These are phyloP conservation scores for Boletus reticuloceps DNA, from an alignment of 768 basidiomycete species.

Conservation along the genomic window DNA sequence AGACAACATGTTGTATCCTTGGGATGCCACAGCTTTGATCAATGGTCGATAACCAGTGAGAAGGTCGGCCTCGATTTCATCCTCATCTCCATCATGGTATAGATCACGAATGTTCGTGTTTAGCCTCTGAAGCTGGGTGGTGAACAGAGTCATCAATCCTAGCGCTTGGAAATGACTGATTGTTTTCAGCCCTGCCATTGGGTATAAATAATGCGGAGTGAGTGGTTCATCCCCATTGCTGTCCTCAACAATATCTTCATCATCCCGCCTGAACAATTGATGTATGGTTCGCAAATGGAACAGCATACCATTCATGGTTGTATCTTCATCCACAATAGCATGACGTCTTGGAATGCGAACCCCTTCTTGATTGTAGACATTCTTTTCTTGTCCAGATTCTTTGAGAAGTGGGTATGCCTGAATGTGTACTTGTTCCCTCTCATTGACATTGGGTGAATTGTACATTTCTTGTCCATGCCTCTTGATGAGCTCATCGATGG, in stretches of 20 bases:
- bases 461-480: neutral
- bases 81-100: neutral
- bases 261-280: neutral
- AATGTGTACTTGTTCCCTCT: neutral
- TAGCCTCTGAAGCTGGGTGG: too few species aligned
- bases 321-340: neutral
- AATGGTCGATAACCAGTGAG: neutral
- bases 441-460: neutral
- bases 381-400: neutral
- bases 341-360: neutral
- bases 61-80: neutral
- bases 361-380: neutral
- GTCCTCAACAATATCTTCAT: neutral
- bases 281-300: neutral
- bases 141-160: too few species aligned
- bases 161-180: neutral
- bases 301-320: neutral
- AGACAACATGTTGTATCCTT: neutral
- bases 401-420: neutral
- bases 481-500: neutral
- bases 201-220: neutral
- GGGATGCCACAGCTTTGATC: neutral
- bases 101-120: fast-evolving
- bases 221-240: neutral
- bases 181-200: neutral